Evolutionary conservation across 228 moss, liverwort and hornwort genomes (phyloP).

Genomic region (Sphagnum fallax): DNA sequence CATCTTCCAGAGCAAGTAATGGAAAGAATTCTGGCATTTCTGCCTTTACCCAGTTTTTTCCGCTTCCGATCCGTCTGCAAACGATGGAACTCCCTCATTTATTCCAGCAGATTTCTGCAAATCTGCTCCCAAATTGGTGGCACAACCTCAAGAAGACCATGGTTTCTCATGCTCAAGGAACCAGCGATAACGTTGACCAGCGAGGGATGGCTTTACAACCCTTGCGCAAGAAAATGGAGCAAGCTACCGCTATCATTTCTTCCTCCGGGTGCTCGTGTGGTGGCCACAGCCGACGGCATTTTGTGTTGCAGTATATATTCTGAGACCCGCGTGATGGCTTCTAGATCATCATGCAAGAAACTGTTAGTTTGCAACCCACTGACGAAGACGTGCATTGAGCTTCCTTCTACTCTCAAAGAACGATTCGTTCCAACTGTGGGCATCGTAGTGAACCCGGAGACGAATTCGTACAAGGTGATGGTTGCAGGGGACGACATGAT

Average conservation of each 20-base stretch:
- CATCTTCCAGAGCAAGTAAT: constrained; percentile 39
- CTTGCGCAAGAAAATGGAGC: constrained; percentile 35
- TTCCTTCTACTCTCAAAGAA: constrained; percentile 38
- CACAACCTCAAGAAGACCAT: constrained; percentile 16
- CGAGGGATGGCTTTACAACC: constrained; percentile 36
- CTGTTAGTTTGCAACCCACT: constrained; percentile 40
- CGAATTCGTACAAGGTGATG: constrained; percentile 25
- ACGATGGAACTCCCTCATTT: constrained; percentile 34
- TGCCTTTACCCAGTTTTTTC: constrained; percentile 27
- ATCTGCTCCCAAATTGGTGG: constrained; percentile 5
- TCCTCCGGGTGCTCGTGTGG: constrained; percentile 40
- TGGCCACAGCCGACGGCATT: constrained; percentile 33
- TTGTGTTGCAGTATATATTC: constrained; percentile 8
- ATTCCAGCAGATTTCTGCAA: constrained; percentile 12
- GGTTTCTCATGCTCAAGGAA: constrained; percentile 55
- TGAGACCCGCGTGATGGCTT: too few relatives aligned
- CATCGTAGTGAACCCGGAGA: constrained; percentile 22
- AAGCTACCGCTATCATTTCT: constrained; percentile 44
- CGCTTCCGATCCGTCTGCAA: constrained; percentile 33
- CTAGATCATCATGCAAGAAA: constrained; percentile 22
- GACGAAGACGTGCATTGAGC: constrained; percentile 41
- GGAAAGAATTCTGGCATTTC: constrained; percentile 20
- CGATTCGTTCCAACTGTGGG: constrained; percentile 38
- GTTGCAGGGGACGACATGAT: constrained; percentile 40
- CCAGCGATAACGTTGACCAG: constrained; percentile 12